Evolutionary conservation across 331 rosid genomes (phyloP).

Genomic region (Acacia concinna): DNA sequence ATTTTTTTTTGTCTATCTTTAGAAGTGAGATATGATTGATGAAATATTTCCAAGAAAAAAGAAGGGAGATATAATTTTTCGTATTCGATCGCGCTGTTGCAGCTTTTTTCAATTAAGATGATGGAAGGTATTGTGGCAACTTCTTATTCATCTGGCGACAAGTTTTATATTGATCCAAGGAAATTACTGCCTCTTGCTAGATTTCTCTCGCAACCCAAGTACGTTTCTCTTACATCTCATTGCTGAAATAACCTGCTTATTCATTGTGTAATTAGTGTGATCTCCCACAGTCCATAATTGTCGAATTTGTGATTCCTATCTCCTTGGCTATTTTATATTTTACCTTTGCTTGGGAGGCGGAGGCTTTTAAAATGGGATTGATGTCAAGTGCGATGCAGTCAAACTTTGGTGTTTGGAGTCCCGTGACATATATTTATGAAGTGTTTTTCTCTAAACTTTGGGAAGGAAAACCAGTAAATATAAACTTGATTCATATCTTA

Average conservation of each 20-base stretch:
- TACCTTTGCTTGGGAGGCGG: neutral
- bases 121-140: constrained; percentile 1
- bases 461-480: neutral
- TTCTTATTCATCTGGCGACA: neutral
- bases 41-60: too few relatives aligned
- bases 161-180: constrained; percentile 4
- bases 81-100: neutral
- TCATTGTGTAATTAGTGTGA: neutral
- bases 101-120: neutral
- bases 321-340: neutral
- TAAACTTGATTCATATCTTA: neutral
- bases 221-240: constrained; percentile 14
- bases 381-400: neutral
- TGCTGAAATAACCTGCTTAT: neutral
- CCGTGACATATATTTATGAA: neutral
- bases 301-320: neutral
- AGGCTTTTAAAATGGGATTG: neutral
- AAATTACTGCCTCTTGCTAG: constrained; percentile 59
- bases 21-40: neutral
- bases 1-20: neutral
- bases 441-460: neutral
- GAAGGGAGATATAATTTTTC: neutral
- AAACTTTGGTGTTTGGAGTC: neutral
- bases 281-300: neutral
- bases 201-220: constrained; percentile 72